Percentiles rank a stretch among this genome's conserved stretches.
phyloP scores from a whole-genome alignment of 805 yeast genomes.

The Spencermartinsiella europaea region DNA sequence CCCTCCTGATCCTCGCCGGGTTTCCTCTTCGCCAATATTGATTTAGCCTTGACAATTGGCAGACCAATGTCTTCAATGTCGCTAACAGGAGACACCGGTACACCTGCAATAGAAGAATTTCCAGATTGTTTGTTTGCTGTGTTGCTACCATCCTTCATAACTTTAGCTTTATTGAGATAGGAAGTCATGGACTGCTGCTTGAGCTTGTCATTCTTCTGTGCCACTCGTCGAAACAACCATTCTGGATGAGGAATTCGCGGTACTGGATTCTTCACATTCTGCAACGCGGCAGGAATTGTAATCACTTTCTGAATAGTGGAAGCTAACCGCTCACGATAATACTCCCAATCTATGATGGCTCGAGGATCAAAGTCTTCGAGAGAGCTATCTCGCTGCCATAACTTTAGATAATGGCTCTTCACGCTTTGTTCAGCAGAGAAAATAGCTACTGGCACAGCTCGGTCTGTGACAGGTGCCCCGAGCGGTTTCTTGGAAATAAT shows the following conservation, averaged over 20 bases:
- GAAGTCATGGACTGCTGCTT: conserved; percentile 63
- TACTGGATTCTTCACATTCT: conserved; percentile 82
- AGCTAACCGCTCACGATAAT: conserved; percentile 83
- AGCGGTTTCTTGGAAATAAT: conserved; percentile 79
- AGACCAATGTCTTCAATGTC: conserved; percentile 18
- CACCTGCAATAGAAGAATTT: not conserved
- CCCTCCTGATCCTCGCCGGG: conserved; percentile 30
- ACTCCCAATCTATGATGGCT: conserved; percentile 86
- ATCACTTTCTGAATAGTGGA: conserved; percentile 92
- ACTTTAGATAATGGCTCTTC: conserved; percentile 64
- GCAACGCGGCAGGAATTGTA: conserved; percentile 96
- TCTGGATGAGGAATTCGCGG: conserved; percentile 93
- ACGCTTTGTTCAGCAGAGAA: conserved; percentile 75
- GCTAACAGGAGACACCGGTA: not conserved
- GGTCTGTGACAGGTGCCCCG: conserved; percentile 86
- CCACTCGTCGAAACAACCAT: conserved; percentile 72
- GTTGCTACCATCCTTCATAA: not conserved
- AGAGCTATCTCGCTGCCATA: conserved; percentile 81
- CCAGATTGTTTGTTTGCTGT: not conserved
- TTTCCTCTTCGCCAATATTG: conserved; percentile 13
- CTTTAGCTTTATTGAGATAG: conserved; percentile 45
- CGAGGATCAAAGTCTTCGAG: conserved; percentile 82
- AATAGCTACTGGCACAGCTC: conserved; percentile 95
- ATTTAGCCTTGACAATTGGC: conserved; percentile 2
- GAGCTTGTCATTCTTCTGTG: conserved; percentile 54